phyloP scores from a whole-genome alignment of 1,284 basidiomycete species.

The Singerocomus rubriflavus region DNA sequence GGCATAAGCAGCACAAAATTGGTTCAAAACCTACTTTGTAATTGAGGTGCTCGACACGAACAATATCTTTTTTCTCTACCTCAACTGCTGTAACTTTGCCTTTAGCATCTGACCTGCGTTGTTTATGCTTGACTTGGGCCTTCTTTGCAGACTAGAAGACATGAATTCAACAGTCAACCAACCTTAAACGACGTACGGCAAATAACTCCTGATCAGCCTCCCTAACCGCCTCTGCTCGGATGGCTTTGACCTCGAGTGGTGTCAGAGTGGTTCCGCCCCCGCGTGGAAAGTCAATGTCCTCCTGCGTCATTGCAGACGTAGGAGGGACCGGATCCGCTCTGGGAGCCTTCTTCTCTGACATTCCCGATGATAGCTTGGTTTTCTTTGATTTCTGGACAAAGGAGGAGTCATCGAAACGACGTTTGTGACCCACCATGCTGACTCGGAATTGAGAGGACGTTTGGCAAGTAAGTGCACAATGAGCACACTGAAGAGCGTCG shows the following conservation, averaged over 20 bases:
- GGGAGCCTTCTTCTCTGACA: conserved; percentile 27
- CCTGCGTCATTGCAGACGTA: conserved; percentile 47
- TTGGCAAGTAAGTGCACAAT: background rate
- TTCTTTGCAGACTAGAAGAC: conserved; percentile 16
- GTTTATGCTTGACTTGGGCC: conserved; percentile 30
- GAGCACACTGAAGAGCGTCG: background rate
- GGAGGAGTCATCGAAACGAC: conserved; percentile 51
- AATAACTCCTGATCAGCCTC: conserved; percentile 85
- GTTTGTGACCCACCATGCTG: conserved; percentile 54
- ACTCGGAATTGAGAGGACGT: background rate
- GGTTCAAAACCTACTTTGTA: conserved; percentile 67
- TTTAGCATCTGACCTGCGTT: conserved; percentile 50
- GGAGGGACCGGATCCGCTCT: conserved; percentile 26
- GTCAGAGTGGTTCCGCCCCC: conserved; percentile 85
- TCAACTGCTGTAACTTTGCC: conserved; percentile 31
- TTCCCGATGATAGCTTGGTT: conserved; percentile 37
- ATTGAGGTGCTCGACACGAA: conserved; percentile 88
- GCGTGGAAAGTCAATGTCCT: conserved; percentile 93
- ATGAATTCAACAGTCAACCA: conserved; percentile 4
- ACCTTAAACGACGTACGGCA: conserved; percentile 41
- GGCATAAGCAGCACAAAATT: background rate
- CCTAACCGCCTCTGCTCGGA: conserved; percentile 79
- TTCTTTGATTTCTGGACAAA: conserved; percentile 55
- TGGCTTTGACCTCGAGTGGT: conserved; percentile 86
- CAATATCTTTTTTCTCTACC: conserved; percentile 39